Evolutionary conservation across 192 early-diverging fungal species (phyloP), one percentile per base, ranked within the genome.

Genomic region (Backusella parvicylindrica): DNA sequence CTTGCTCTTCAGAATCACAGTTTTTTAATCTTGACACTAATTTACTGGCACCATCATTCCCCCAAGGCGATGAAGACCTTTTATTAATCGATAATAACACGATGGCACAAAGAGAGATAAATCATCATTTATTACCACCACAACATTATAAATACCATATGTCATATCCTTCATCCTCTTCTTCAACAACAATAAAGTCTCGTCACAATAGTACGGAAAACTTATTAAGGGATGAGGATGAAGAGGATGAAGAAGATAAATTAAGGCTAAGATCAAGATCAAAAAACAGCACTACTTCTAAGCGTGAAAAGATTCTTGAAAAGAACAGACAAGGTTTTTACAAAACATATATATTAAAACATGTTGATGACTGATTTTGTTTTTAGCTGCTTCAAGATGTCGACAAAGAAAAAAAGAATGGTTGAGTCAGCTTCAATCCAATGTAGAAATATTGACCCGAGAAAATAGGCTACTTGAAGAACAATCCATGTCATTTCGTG

Each of bases 381-480:
- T 60, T 60, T 28, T 60, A 83, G 95, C 66, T 28, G 66, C 66
- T 37, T 38, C 33, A 18, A 40, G 37, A 68, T 68, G 66, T 38
- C 66, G 66, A 35, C 66, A 68, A 35, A 31, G 36, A 5, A 68
- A 68, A 38, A 68, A 68, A 23, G 66, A 68, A 35, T 68, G 66
- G 66, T 1, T 68, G 12, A 26, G 9, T 33, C 66, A 68, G 66
- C 66, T 68, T 33, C 66, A 68, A 21, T n/a, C 33, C 21, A 68
- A 68, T 18, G 33, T 26, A 23, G 23, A 37, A 21, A 35, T n/a
- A 13, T 37, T 38, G 13, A 15, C 66, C 21, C 16, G 21, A n/a
- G 66, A 68, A 38, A 68, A 68, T 13, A 23, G 33, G 33, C 7
- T 38, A 26, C 66, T 68, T 37, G n/a, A 38, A 6, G 33, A 38